phyloP scores from a whole-genome alignment of 2,329 filamentous ascomycete species.

The Phyllosticta citrichinensis region DNA sequence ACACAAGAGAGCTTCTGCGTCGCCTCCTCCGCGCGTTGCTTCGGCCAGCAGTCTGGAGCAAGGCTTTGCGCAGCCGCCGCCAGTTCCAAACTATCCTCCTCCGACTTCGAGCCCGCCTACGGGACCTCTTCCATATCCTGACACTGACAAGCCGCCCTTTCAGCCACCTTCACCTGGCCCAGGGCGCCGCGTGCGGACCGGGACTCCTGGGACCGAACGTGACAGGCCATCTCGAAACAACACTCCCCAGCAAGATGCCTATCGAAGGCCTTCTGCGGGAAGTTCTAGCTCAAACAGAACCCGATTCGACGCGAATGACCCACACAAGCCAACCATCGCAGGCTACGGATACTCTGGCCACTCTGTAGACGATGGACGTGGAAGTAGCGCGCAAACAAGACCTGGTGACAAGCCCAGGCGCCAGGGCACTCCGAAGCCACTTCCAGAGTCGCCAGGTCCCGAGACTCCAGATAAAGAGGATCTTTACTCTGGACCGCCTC shows the following conservation, averaged over 20 bases:
- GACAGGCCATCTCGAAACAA: conserved; percentile 25
- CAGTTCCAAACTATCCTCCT: conserved; percentile 56
- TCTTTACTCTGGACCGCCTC: conserved; percentile 59
- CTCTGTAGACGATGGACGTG: conserved; percentile 18
- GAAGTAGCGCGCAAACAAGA: conserved; percentile 38
- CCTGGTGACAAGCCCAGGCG: conserved; percentile 59
- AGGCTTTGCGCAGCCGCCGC: conserved; percentile 22
- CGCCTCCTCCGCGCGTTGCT: conserved; percentile 44
- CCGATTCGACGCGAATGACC: conserved; percentile 38
- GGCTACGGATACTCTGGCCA: conserved; percentile 32
- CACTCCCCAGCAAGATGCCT: conserved; percentile 23
- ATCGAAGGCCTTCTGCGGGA: conserved; percentile 21
- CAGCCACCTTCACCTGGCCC: conserved; percentile 12
- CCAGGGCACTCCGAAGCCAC: conserved; percentile 71
- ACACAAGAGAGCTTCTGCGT: conserved; percentile 56
- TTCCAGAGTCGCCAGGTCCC: conserved; percentile 73
- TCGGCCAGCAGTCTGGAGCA: conserved; percentile 54
- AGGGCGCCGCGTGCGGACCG: conserved; percentile 21
- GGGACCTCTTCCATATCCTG: conserved; percentile 37
- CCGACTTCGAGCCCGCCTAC: conserved; percentile 39
- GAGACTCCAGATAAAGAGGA: conserved; percentile 65
- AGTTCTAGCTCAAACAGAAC: conserved; percentile 24
- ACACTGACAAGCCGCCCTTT: conserved; percentile 25
- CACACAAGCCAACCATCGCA: conserved; percentile 36
- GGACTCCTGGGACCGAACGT: conserved; percentile 23